These are phyloP conservation scores for Gynostemma pentaphyllum DNA, from an alignment of 306 rosid species.

Conservation along the genomic window DNA sequence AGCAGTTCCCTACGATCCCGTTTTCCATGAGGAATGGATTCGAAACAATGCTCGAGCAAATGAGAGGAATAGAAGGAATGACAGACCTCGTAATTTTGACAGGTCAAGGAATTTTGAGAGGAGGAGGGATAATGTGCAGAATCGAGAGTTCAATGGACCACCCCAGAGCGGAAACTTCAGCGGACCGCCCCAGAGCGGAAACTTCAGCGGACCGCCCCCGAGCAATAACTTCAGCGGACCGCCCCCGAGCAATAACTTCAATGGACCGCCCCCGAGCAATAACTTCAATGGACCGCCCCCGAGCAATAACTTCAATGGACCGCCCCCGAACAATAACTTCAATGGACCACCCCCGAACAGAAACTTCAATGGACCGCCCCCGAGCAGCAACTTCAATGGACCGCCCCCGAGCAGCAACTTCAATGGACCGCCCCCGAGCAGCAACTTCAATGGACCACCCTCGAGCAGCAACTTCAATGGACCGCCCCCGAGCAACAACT, in stretches of 20 bases:
- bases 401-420: constrained; percentile 9
- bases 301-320: constrained; percentile 7
- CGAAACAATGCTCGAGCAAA: constrained; percentile 85
- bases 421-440: constrained; percentile 7
- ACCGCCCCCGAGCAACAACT: neutral
- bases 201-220: constrained; percentile 2
- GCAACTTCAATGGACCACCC: neutral
- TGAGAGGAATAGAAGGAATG: constrained; percentile 90
- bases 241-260: constrained; percentile 12
- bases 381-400: neutral
- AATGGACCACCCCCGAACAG: constrained; percentile 1
- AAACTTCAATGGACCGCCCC: neutral
- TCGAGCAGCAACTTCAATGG: neutral
- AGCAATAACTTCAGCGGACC: neutral
- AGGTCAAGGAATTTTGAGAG: constrained; percentile 80
- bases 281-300: constrained; percentile 16
- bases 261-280: constrained; percentile 2
- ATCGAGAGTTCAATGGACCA: constrained; percentile 42
- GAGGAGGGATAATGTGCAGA: constrained; percentile 69
- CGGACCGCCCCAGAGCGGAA: constrained; percentile 16
- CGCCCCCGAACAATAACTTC: constrained; percentile 15
- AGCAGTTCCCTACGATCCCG: constrained; percentile 89
- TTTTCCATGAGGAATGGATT: constrained; percentile 89
- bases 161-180: constrained; percentile 1
- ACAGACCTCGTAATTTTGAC: constrained; percentile 72